Conservation (phyloP, 768 basidiomycete genomes). For the Auriscalpium orientale region DNA sequence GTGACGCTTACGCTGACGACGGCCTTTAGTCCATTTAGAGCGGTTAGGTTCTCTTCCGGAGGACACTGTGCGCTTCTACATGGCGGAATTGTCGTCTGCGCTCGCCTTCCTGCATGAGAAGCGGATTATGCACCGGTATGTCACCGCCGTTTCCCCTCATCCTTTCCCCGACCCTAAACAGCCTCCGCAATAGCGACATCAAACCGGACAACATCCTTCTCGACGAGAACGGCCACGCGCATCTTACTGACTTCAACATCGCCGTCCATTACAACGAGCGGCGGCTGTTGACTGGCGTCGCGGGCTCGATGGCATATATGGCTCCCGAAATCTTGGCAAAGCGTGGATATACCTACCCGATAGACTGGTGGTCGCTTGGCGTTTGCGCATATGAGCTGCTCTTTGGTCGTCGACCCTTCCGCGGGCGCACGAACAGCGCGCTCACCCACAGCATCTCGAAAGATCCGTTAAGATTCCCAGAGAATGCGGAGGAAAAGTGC, state of each 20-base stretch:
- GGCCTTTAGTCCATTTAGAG: slow-evolving; percentile 73
- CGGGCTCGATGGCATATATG: slow-evolving; percentile 99
- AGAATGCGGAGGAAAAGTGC: slow-evolving; percentile 76
- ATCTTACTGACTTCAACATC: slow-evolving; percentile 97
- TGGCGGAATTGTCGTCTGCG: slow-evolving; percentile 85
- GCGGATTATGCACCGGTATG: slow-evolving; percentile 92
- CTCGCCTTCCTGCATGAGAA: slow-evolving; percentile 88
- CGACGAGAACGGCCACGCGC: slow-evolving; percentile 92
- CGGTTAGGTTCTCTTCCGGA: slow-evolving; percentile 69
- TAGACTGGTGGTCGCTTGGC: slow-evolving; percentile 97
- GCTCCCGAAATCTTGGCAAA: slow-evolving; percentile 88
- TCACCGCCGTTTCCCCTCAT: slow-evolving; percentile 2
- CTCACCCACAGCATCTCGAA: slow-evolving; percentile 89
- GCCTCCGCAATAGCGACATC: slow-evolving; percentile 55
- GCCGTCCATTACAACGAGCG: slow-evolving; percentile 93
- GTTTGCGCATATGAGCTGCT: slow-evolving; percentile 90
- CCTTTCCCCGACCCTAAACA: background rate
- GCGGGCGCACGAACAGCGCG: slow-evolving; percentile 88
- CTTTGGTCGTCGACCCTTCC: slow-evolving; percentile 87
- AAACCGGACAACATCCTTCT: slow-evolving; percentile 98
- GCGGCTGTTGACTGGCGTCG: slow-evolving; percentile 79
- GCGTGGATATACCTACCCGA: slow-evolving; percentile 88
- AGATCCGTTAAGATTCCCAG: slow-evolving; percentile 84
- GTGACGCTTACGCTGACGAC: slow-evolving; percentile 1
- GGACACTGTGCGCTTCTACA: slow-evolving; percentile 77